Conservation (phyloP, 495 filamentous ascomycete genomes). For the Lineolata rhizophorae region DNA sequence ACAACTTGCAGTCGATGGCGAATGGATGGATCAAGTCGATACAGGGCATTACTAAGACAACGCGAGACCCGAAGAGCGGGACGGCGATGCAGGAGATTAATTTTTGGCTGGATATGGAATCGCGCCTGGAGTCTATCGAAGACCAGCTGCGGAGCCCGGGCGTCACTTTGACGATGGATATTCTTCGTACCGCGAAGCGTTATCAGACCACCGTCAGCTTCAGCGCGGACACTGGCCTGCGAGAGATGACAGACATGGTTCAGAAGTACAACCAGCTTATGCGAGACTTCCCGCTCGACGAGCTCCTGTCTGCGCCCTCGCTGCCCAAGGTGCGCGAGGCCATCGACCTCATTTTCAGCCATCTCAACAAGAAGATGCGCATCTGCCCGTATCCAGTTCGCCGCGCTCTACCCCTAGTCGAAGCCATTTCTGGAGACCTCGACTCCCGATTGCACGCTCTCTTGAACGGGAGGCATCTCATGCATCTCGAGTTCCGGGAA, state of each 20-base stretch:
- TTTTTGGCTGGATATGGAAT: conserved; percentile 95
- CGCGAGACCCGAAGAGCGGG: conserved; percentile 65
- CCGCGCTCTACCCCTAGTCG: conserved; percentile 79
- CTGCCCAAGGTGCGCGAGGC: conserved; percentile 80
- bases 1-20: conserved; percentile 77
- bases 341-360: conserved; percentile 64
- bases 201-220: conserved; percentile 96
- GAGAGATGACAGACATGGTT: conserved; percentile 82
- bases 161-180: conserved; percentile 77
- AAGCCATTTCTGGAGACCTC: conserved; percentile 90
- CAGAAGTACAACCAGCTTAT: conserved; percentile 97
- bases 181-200: conserved; percentile 83
- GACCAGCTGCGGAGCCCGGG: conserved; percentile 69
- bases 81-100: conserved; percentile 94
- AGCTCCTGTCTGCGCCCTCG: conserved; percentile 78
- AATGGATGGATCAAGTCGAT: conserved; percentile 98
- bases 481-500: conserved; percentile 79
- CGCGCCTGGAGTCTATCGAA: conserved; percentile 73
- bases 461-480: conserved; percentile 64
- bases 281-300: conserved; percentile 92
- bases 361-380: conserved; percentile 91
- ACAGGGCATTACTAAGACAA: conserved; percentile 87
- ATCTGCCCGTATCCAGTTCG: conserved; percentile 86
- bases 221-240: conserved; percentile 77
- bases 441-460: conserved; percentile 67